Evolutionary conservation across 768 basidiomycete species (phyloP).

Genomic region (Leucosporidium yakuticum): DNA sequence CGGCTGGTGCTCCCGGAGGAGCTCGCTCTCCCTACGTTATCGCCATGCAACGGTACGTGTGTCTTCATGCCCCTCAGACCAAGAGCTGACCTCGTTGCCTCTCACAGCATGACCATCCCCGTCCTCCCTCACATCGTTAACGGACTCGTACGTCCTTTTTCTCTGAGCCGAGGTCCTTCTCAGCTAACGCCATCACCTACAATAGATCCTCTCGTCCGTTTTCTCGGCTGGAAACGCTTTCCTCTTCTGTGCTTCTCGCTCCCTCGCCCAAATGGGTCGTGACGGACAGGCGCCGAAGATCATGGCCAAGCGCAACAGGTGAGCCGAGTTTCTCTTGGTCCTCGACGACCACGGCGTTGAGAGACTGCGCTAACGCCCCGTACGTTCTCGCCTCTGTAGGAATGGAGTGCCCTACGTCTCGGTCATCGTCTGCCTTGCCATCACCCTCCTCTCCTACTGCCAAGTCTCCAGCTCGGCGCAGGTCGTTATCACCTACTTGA

Average conservation of each 20-base stretch:
- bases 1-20: not conserved
- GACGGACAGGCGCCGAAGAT: constrained; percentile 40
- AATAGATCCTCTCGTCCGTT: constrained; percentile 12
- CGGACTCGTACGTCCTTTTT: not conserved
- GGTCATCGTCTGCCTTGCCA: constrained; percentile 45
- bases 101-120: constrained; percentile 9
- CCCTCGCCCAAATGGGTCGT: constrained; percentile 41
- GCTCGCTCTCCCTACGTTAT: constrained; percentile 64
- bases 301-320: constrained; percentile 19
- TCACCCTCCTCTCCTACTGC: constrained; percentile 47
- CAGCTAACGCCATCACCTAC: too few relatives aligned
- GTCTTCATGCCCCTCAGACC: too few relatives aligned
- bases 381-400: not conserved
- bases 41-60: constrained; percentile 47
- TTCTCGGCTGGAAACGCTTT: constrained; percentile 40
- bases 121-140: constrained; percentile 33
- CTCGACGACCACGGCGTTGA: constrained; percentile 26
- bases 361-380: not conserved
- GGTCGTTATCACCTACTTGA: not conserved
- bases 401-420: constrained; percentile 41
- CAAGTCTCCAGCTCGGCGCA: not conserved
- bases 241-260: constrained; percentile 38
- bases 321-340: too few relatives aligned
- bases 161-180: too few relatives aligned
- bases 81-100: too few relatives aligned